These are phyloP conservation scores for Gentiana dahurica DNA, from an alignment of 257 asterid species.

Conservation along the genomic window DNA sequence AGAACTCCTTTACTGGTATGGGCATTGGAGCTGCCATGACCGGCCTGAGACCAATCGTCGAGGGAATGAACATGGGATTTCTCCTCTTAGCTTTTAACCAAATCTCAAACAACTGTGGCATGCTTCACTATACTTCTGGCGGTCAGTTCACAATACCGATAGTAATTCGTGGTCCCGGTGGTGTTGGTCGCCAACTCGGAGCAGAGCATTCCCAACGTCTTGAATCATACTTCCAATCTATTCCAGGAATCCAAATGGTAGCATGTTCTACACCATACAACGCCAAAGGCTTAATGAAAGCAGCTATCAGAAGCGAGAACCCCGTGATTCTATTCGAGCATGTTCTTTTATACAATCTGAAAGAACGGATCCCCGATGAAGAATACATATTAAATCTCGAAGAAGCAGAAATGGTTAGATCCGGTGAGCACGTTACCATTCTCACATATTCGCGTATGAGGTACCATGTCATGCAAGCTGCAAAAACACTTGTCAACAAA, in stretches of 20 bases:
- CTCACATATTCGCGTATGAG: conserved; percentile 81
- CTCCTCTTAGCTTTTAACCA: conserved; percentile 79
- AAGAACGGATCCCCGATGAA: conserved; percentile 77
- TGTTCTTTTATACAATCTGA: conserved; percentile 68
- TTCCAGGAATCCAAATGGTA: conserved; percentile 83
- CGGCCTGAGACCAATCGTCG: conserved; percentile 67
- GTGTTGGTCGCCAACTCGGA: conserved; percentile 91
- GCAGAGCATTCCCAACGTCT: conserved; percentile 90
- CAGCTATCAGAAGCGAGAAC: conserved; percentile 72
- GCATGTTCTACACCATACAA: conserved; percentile 81
- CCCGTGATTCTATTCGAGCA: conserved; percentile 80
- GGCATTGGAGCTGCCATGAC: conserved; percentile 88
- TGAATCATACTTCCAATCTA: conserved; percentile 75
- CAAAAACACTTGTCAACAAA: conserved; percentile 59
- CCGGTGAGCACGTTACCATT: conserved; percentile 72
- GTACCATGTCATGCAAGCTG: conserved; percentile 89
- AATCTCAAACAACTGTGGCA: conserved; percentile 85
- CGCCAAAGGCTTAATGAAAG: conserved; percentile 79
- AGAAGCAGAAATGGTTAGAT: conserved; percentile 85
- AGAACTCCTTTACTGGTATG: conserved; percentile 86
- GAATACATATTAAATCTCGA: conserved; percentile 57
- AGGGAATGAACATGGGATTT: conserved; percentile 95
- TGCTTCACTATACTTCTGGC: conserved; percentile 89
- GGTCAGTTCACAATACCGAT: conserved; percentile 76
- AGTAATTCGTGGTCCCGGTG: conserved; percentile 89